Evolutionary conservation across 805 yeast genomes (phyloP).

Genomic region (Candida dajiaensis): DNA sequence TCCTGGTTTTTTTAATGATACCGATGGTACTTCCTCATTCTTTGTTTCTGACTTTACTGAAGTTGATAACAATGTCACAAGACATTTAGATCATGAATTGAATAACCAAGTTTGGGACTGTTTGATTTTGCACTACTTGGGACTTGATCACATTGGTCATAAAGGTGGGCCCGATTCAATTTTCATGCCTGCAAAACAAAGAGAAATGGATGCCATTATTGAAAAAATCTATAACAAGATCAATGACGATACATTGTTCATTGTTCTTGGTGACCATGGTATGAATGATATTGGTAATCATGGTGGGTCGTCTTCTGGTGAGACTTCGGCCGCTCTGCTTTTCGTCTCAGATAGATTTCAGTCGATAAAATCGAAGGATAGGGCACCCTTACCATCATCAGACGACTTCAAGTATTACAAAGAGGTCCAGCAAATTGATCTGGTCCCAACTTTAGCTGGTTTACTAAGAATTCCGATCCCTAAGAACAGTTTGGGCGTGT

Average conservation of each 20-base stretch:
- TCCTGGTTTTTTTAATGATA: conserved; percentile 58
- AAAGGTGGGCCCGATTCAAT: conserved; percentile 86
- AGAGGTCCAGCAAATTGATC: conserved; percentile 67
- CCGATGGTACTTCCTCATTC: conserved; percentile 89
- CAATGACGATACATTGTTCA: conserved; percentile 51
- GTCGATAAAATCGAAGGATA: conserved; percentile 5
- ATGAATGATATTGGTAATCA: conserved; percentile 95
- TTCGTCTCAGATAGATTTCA: conserved; percentile 59
- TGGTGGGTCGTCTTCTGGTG: conserved; percentile 93
- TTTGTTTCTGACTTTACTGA: conserved; percentile 93
- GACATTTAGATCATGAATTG: conserved; percentile 69
- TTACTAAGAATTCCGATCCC: conserved; percentile 85
- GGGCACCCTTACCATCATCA: conserved; percentile 22
- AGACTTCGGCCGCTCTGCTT: conserved; percentile 79
- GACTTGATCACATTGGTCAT: conserved; percentile 96
- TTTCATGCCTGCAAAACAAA: conserved; percentile 76
- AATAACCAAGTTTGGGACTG: conserved; percentile 63
- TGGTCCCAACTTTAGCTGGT: conserved; percentile 79
- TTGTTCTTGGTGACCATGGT: conserved; percentile 91
- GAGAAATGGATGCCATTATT: conserved; percentile 77
- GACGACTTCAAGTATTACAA: conserved; percentile 48
- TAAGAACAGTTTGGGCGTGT: conserved; percentile 75
- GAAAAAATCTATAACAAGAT: conserved; percentile 41
- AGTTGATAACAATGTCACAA: conserved; percentile 88
- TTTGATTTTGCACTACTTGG: conserved; percentile 82